A percentile compares a stretch with the other conserved stretches of the same genome.
Conservation (phyloP, 208 protist genomes). For the Trypanosoma scelopori region DNA sequence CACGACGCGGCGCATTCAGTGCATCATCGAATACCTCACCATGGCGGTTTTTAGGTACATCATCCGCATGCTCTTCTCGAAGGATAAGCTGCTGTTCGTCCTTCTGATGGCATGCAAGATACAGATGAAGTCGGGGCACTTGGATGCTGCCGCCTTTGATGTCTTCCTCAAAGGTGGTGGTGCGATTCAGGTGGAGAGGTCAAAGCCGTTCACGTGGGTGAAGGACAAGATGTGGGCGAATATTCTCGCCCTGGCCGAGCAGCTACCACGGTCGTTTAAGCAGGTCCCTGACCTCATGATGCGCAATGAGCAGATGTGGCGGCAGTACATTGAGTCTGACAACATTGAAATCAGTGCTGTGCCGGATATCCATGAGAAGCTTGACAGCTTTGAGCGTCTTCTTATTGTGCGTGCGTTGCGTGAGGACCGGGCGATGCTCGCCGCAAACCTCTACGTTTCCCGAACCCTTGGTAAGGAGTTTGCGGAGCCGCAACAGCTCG, state of each 20-base stretch:
- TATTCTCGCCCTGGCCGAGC: slow-evolving; percentile 85
- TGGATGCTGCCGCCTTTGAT: slow-evolving; percentile 86
- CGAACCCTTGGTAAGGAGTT: slow-evolving; percentile 92
- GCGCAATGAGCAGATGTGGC: slow-evolving; percentile 93
- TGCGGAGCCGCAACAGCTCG: slow-evolving; percentile 87
- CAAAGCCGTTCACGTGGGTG: slow-evolving; percentile 95
- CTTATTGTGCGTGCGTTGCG: slow-evolving; percentile 94
- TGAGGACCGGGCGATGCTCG: slow-evolving; percentile 96
- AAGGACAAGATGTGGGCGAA: slow-evolving; percentile 97
- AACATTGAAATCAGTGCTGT: slow-evolving; percentile 87
- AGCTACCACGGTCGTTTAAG: slow-evolving; percentile 91
- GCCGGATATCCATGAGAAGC: slow-evolving; percentile 92
- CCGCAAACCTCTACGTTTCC: slow-evolving; percentile 92
- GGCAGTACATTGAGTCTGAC: slow-evolving; percentile 95
- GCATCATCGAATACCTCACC: slow-evolving; percentile 96
- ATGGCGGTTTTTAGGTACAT: slow-evolving; percentile 95
- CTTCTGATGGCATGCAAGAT: slow-evolving; percentile 97
- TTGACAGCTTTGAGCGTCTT: slow-evolving; percentile 93
- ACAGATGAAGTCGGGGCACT: slow-evolving; percentile 84
- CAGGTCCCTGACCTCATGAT: slow-evolving; percentile 94
- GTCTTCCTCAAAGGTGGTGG: slow-evolving; percentile 95
- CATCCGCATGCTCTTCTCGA: slow-evolving; percentile 96
- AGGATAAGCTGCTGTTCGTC: slow-evolving; percentile 97
- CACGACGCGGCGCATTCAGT: slow-evolving; percentile 93
- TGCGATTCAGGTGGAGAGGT: slow-evolving; percentile 88